Conservation (phyloP, 306 rosid genomes). For the Quercus suber region DNA sequence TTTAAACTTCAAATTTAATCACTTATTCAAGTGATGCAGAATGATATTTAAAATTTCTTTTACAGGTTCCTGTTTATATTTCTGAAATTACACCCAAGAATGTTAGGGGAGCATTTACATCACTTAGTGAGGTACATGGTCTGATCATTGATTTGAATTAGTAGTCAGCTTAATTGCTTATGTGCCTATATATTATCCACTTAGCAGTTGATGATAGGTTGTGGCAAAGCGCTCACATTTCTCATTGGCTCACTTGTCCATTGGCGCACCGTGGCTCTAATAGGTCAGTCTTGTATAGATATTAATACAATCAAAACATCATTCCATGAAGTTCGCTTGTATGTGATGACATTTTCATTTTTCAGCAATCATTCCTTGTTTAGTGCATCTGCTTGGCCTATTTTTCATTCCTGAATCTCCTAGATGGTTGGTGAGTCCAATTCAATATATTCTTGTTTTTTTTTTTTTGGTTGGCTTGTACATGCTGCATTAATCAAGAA, state of each 20-base stretch:
- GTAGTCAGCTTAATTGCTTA: background rate
- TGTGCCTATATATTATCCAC: background rate
- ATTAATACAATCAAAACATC: background rate
- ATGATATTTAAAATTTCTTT: background rate
- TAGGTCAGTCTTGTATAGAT: slow-evolving; percentile 2
- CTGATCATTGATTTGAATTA: background rate
- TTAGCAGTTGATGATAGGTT: slow-evolving; percentile 4
- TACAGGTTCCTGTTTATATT: slow-evolving; percentile 5
- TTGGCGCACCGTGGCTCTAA: slow-evolving; percentile 24
- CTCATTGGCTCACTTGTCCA: slow-evolving; percentile 11
- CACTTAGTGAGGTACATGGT: background rate
- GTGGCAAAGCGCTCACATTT: slow-evolving; percentile 6
- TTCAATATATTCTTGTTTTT: background rate
- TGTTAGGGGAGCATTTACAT: background rate
- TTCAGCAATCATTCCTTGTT: background rate
- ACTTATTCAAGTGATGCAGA: background rate
- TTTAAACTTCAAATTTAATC: slow-evolving; percentile 7
- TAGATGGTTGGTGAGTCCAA: slow-evolving; percentile 2
- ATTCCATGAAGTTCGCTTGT: background rate
- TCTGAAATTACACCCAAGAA: background rate
- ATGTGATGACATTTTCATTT: background rate
- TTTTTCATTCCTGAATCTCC: background rate
- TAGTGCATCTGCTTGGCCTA: background rate
- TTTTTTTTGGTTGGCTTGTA: background rate
- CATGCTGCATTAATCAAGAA: background rate